Percentiles rank a stretch among this genome's conserved stretches.
These are phyloP conservation scores for Kalanchoe fedtschenkoi DNA, from an alignment of 164 flowering plant species.

Conservation along the genomic window DNA sequence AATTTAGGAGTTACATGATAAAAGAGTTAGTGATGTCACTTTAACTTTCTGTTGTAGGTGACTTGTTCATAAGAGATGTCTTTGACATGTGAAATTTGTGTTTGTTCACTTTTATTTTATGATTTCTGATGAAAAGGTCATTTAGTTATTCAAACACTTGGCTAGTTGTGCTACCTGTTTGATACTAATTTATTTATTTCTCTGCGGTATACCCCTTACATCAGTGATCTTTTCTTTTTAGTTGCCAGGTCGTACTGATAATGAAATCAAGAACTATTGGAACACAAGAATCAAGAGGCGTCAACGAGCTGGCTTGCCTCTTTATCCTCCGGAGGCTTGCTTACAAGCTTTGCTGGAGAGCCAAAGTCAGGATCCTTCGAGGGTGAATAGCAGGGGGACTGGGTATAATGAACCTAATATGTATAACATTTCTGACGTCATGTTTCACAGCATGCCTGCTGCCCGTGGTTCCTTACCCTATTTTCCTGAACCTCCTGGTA, in stretches of 20 bases:
- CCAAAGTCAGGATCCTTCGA: slow-evolving; percentile 25
- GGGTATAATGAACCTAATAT: slow-evolving; percentile 26
- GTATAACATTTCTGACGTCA: slow-evolving; percentile 46
- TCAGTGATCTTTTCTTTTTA: slow-evolving; percentile 10
- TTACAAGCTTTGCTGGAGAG: slow-evolving; percentile 37
- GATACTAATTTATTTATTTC: neutral
- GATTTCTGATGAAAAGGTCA: neutral
- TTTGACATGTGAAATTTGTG: neutral
- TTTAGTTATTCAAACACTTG: neutral
- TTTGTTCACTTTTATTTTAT: neutral
- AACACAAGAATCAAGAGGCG: slow-evolving; percentile 85
- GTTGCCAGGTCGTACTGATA: slow-evolving; percentile 99
- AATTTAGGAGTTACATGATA: too few species aligned
- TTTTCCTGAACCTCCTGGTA: slow-evolving; percentile 33
- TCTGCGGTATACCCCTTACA: neutral
- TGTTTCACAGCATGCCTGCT: slow-evolving; percentile 39
- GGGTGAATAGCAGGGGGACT: slow-evolving; percentile 19
- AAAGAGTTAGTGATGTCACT: too few species aligned
- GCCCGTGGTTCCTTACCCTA: slow-evolving; percentile 28
- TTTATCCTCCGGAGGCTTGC: slow-evolving; percentile 71
- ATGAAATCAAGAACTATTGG: slow-evolving; percentile 98
- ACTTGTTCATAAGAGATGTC: neutral
- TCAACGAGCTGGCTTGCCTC: slow-evolving; percentile 85
- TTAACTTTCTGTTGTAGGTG: neutral
- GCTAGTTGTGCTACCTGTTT: neutral